Percentiles rank a stretch among this genome's conserved stretches.
These are phyloP conservation scores for Uronychia setigera DNA, from an alignment of 73 alveolate species.

Conservation along the genomic window DNA sequence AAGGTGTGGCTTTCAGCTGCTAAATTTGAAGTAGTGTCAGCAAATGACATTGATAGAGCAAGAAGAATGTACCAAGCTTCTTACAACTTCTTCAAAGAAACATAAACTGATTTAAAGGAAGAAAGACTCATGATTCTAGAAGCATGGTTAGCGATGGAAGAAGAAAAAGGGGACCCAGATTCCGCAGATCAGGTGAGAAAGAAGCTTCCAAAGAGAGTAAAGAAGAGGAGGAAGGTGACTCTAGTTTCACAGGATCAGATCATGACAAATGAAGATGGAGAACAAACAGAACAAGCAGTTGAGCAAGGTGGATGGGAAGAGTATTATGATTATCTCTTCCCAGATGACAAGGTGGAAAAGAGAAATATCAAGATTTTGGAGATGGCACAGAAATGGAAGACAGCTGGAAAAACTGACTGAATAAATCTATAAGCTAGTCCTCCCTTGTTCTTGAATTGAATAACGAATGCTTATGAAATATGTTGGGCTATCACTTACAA, in stretches of 20 bases:
- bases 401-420: slow-evolving; percentile 13
- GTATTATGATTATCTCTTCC: slow-evolving; percentile 87
- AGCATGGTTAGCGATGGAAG: slow-evolving; percentile 78
- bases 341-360: slow-evolving; percentile 82
- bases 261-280: slow-evolving; percentile 78
- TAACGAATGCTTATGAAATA: no score
- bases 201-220: slow-evolving; percentile 78
- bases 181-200: slow-evolving; percentile 57
- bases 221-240: slow-evolving; percentile 77
- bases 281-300: slow-evolving; percentile 40
- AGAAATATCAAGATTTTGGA: slow-evolving; percentile 66
- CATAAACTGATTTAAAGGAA: slow-evolving; percentile 71
- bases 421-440: no score
- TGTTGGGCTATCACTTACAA: no score
- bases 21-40: slow-evolving; percentile 74
- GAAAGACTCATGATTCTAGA: slow-evolving; percentile 85
- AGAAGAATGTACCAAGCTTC: slow-evolving; percentile 65
- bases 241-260: slow-evolving; percentile 64
- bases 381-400: slow-evolving; percentile 83
- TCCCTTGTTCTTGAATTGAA: no score
- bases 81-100: slow-evolving; percentile 69
- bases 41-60: slow-evolving; percentile 48
- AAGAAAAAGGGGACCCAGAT: slow-evolving; percentile 61
- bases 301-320: slow-evolving; percentile 85
- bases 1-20: slow-evolving; percentile 91